A percentile compares a stretch with the other conserved stretches of the same genome.
Evolutionary conservation across 108 stramenopile species (phyloP).

Genomic region (Nitzschia putrida): DNA sequence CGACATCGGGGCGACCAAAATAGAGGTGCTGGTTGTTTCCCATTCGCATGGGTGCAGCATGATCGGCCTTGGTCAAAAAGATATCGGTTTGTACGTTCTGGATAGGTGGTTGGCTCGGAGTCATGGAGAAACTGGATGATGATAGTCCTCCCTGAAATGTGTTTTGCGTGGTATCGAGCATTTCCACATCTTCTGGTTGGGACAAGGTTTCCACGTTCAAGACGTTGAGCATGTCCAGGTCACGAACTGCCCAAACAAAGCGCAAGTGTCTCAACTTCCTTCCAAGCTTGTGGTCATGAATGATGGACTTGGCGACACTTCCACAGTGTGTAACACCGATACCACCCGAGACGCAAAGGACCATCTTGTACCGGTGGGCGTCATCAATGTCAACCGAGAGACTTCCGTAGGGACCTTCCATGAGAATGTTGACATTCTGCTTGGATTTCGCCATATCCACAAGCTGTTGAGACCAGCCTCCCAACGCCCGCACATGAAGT

Average conservation of each 20-base stretch:
- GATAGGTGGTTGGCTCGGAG: background rate
- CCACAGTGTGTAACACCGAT: slow-evolving; percentile 46
- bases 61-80: slow-evolving; percentile 26
- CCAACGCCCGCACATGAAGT: slow-evolving; percentile 42
- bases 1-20: slow-evolving; percentile 42
- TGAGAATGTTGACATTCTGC: slow-evolving; percentile 21
- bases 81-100: slow-evolving; percentile 14
- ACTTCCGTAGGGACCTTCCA: slow-evolving; percentile 57
- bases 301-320: slow-evolving; percentile 17
- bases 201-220: background rate
- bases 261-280: slow-evolving; percentile 40
- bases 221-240: slow-evolving; percentile 12
- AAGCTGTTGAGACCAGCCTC: slow-evolving; percentile 46
- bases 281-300: slow-evolving; percentile 27
- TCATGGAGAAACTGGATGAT: background rate
- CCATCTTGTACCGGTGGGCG: slow-evolving; percentile 38
- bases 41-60: background rate
- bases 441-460: slow-evolving; percentile 30
- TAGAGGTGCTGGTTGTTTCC: slow-evolving; percentile 7
- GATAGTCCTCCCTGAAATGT: background rate
- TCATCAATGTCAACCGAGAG: slow-evolving; percentile 38
- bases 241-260: slow-evolving; percentile 45
- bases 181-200: background rate
- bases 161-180: background rate
- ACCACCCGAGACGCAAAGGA: slow-evolving; percentile 52